Base-by-base conservation (phyloP, 2,329 filamentous ascomycete genomes). In the Colletotrichum siamense region DNA sequence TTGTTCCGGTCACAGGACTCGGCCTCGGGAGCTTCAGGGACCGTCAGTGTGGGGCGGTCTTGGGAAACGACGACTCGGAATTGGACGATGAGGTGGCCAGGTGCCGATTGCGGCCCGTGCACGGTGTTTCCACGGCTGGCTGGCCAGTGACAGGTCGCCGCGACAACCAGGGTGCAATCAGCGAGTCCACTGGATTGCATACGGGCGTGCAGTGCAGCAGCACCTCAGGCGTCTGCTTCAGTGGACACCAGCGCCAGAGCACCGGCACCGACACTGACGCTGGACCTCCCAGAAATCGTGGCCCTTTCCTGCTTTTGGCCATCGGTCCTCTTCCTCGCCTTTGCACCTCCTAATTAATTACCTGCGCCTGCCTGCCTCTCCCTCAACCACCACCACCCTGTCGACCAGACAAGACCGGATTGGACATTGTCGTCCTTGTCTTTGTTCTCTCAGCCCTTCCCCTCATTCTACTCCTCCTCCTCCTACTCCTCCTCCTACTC, bases 21-120 rank as follows among this genome's bases (percentile, higher is more conserved):
- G 70, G 64, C 49, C 70, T 76, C 70, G 74, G 74, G 70, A 69
- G 74, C 74, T 76, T 76, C 65, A 76, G 74, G 72, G 71, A 74
- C 64, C 59, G 59, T 55, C 22, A 12, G 22, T 28, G 70, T 64
- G 73, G 70, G 36, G 30, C 62, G 8, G 8, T 16, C 10, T 8
- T 15, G 36, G 32, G n/a, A 44, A 24, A 49, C 30, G 16, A 62
- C 16, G 34, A 3, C n/a, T 30, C 24, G 9, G n/a, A 15, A 63
- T 70, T 68, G 59, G 66, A 30, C 32, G 24, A 63, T 10, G 24
- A 36, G 52, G 26, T 9, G 65, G 44, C 15, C 64, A 36, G 73
- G 73, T 76, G 57, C 70, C 70, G 57, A 68, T 5, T 3, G 15
- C 61, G 74, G 65, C 18, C 28, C 59, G 74, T 74, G 74, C 74